Conservation (phyloP, 371 early-diverging fungal genomes). For the Cokeromyces recurvatus region DNA sequence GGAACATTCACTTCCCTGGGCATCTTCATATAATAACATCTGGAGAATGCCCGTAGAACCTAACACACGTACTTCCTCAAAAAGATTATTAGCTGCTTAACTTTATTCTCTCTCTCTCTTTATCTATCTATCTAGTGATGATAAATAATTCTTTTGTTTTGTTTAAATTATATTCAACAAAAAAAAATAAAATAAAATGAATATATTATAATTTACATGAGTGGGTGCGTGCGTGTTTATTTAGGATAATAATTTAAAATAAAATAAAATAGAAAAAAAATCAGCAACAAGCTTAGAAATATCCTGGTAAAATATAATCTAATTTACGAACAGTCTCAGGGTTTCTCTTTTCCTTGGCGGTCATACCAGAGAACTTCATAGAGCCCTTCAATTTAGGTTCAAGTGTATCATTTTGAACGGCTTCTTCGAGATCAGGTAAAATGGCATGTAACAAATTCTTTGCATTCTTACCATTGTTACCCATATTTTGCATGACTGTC, state of each 20-base stretch:
- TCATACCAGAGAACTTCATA: constrained; percentile 75
- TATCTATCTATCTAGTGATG: no score
- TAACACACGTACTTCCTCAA: no score
- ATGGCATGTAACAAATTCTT: constrained; percentile 72
- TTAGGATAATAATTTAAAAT: background rate
- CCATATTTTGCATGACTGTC: constrained; percentile 88
- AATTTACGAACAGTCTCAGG: constrained; percentile 69
- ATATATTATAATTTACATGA: no score
- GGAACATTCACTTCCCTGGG: no score
- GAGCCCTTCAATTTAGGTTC: constrained; percentile 61
- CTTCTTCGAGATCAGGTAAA: constrained; percentile 71
- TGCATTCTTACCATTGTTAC: constrained; percentile 81
- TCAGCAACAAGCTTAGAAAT: constrained; percentile 32
- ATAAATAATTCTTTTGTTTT: no score
- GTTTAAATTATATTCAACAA: no score
- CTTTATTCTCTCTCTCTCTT: no score
- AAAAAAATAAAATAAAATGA: no score
- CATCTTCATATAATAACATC: no score
- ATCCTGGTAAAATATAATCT: constrained; percentile 79
- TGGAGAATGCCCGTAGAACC: no score
- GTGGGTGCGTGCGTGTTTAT: no score
- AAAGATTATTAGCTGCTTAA: constrained; percentile 11
- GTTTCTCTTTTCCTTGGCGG: constrained; percentile 67
- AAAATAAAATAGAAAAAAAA: background rate
- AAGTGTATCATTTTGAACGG: constrained; percentile 44